Evolutionary conservation across 2,329 filamentous ascomycete genomes (phyloP).

Genomic region (Verticillium nonalfalfae): DNA sequence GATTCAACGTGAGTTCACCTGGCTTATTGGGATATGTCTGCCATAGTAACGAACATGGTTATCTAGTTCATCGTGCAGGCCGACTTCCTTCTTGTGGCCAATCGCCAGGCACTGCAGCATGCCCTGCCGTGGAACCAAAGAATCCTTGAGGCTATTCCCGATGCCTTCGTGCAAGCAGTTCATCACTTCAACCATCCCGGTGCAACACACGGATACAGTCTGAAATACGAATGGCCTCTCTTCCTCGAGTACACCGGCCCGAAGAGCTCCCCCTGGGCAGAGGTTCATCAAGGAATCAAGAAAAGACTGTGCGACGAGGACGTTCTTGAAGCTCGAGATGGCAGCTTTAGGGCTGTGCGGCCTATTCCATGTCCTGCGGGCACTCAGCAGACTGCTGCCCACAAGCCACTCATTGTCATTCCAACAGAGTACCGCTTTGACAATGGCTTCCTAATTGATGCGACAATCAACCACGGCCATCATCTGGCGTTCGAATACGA

Average conservation of each 20-base stretch:
- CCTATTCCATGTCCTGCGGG: background rate
- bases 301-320: background rate
- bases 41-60: background rate
- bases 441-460: background rate
- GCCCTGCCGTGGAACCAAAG: constrained; percentile 8
- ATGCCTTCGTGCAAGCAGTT: constrained; percentile 4
- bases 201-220: background rate
- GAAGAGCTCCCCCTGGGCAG: background rate
- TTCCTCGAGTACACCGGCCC: background rate
- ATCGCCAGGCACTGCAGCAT: constrained; percentile 15
- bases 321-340: background rate
- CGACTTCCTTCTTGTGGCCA: constrained; percentile 18
- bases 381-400: background rate
- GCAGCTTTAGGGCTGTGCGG: background rate
- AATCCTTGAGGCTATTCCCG: constrained; percentile 1
- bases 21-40: constrained; percentile 13
- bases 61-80: constrained; percentile 19
- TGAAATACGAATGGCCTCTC: background rate
- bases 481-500: constrained; percentile 4
- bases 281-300: background rate
- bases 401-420: background rate
- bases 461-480: background rate
- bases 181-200: background rate
- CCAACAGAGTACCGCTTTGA: background rate
- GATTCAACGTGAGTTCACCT: constrained; percentile 7